phyloP scores from a whole-genome alignment of 2,329 filamentous ascomycete genomes.

The Stachybotrys echinatus region DNA sequence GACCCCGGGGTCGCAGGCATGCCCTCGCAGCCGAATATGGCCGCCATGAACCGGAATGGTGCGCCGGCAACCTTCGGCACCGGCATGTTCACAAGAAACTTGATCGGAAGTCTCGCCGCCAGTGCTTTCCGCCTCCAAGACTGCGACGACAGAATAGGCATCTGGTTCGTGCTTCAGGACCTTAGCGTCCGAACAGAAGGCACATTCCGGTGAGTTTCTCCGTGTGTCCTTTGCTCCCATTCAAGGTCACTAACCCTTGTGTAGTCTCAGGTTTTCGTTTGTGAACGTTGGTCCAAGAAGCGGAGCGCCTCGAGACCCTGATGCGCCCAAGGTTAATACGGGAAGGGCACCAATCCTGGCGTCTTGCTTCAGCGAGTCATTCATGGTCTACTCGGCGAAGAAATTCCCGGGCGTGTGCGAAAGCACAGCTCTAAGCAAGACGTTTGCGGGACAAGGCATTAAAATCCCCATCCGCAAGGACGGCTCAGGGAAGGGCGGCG shows the following conservation, averaged over 20 bases:
- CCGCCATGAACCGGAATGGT: slow-evolving; percentile 28
- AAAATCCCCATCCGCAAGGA: slow-evolving; percentile 97
- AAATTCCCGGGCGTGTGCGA: slow-evolving; percentile 98
- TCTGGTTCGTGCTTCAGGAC: slow-evolving; percentile 97
- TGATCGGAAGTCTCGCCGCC: slow-evolving; percentile 86
- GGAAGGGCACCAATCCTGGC: slow-evolving; percentile 78
- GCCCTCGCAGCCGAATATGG: slow-evolving; percentile 18
- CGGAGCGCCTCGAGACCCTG: slow-evolving; percentile 31
- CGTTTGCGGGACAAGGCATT: slow-evolving; percentile 88
- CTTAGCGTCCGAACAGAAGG: slow-evolving; percentile 92
- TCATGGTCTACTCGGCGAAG: slow-evolving; percentile 94
- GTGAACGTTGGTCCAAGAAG: slow-evolving; percentile 68
- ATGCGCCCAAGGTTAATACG: slow-evolving; percentile 54
- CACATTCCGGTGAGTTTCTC: slow-evolving; percentile 74
- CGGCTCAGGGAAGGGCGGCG: slow-evolving; percentile 48
- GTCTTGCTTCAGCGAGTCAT: slow-evolving; percentile 78
- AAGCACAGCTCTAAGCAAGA: slow-evolving; percentile 84
- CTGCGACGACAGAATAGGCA: slow-evolving; percentile 72
- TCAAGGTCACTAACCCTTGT: slow-evolving; percentile 5
- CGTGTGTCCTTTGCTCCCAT: too few species aligned
- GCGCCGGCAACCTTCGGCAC: slow-evolving; percentile 45
- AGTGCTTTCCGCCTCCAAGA: slow-evolving; percentile 84
- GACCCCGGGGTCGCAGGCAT: slow-evolving; percentile 18
- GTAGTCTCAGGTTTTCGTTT: slow-evolving; percentile 64
- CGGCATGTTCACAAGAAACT: slow-evolving; percentile 89